These are phyloP conservation scores for Penicillium lagena DNA, from an alignment of 495 filamentous ascomycete genomes.

Conservation along the genomic window DNA sequence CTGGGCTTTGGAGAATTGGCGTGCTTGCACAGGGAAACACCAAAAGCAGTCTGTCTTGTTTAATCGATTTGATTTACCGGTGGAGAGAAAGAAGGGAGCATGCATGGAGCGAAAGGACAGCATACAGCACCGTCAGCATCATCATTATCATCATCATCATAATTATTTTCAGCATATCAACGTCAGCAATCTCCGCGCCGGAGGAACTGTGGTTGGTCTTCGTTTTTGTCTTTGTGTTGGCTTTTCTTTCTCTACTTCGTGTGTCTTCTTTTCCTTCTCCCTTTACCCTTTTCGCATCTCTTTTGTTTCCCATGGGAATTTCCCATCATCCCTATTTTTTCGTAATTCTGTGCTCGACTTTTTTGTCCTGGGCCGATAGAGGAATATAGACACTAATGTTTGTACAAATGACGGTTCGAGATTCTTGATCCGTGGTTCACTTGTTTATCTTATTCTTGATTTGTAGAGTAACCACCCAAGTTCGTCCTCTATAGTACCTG, in stretches of 20 bases:
- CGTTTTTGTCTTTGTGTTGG: conserved; percentile 7
- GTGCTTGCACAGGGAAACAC: conserved; percentile 18
- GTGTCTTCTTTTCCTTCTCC: conserved; percentile 2
- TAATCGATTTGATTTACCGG: conserved; percentile 10
- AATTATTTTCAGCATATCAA: too few relatives aligned
- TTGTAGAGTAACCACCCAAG: too few relatives aligned
- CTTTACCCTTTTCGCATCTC: background rate
- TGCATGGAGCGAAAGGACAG: conserved; percentile 12
- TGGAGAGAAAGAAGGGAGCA: conserved; percentile 1
- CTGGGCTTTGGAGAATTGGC: conserved; percentile 17
- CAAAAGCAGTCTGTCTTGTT: conserved; percentile 10
- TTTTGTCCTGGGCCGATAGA: conserved; percentile 4
- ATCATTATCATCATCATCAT: conserved; percentile 15
- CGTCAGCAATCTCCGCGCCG: too few relatives aligned
- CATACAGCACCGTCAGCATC: conserved; percentile 18
- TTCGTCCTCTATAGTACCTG: too few relatives aligned
- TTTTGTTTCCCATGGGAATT: conserved; percentile 11
- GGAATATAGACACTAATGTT: conserved; percentile 20
- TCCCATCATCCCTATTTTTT: conserved; percentile 12
- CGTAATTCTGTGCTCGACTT: conserved; percentile 1
- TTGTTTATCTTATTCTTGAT: background rate
- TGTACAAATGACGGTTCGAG: conserved; percentile 6
- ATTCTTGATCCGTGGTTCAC: background rate
- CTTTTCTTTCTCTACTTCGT: conserved; percentile 15
- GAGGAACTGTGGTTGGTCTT: background rate